phyloP scores from a whole-genome alignment of 1,139 yeast species.

The Meyerozyma smithsonii region DNA sequence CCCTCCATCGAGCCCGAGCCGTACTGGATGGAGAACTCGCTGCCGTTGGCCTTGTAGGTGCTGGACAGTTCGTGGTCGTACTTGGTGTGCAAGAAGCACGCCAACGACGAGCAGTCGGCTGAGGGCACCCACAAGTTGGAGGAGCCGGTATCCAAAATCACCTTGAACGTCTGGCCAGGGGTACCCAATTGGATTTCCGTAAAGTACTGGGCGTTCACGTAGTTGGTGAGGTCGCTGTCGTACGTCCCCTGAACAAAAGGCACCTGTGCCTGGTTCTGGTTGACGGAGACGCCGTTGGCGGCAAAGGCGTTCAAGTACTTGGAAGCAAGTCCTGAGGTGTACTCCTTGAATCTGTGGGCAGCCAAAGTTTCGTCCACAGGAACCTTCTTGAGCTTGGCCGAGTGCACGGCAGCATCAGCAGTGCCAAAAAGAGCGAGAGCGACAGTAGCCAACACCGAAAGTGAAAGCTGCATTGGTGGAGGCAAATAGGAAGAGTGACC shows the following conservation, averaged over 20 bases:
- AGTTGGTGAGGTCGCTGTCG: slow-evolving; percentile 83
- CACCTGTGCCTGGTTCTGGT: slow-evolving; percentile 17
- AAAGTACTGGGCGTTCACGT: slow-evolving; percentile 90
- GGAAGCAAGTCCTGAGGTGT: slow-evolving; percentile 64
- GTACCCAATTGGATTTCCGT: slow-evolving; percentile 88
- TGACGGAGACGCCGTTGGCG: slow-evolving; percentile 24
- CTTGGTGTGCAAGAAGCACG: slow-evolving; percentile 89
- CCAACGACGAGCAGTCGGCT: slow-evolving; percentile 81
- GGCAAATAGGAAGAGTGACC: slow-evolving; percentile 2
- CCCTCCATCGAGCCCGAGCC: slow-evolving; percentile 95
- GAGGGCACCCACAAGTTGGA: slow-evolving; percentile 97
- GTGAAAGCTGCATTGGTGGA: slow-evolving; percentile 28
- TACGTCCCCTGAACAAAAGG: slow-evolving; percentile 34
- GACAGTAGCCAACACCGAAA: slow-evolving; percentile 37
- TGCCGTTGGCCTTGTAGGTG: slow-evolving; percentile 80
- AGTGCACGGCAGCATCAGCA: slow-evolving; percentile 57
- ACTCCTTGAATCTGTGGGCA: slow-evolving; percentile 57
- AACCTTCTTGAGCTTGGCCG: slow-evolving; percentile 59
- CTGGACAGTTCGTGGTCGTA: slow-evolving; percentile 79
- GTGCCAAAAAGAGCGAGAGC: slow-evolving; percentile 48
- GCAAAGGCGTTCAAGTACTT: slow-evolving; percentile 63
- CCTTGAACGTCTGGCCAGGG: slow-evolving; percentile 89
- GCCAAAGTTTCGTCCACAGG: slow-evolving; percentile 58
- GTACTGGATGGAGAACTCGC: slow-evolving; percentile 77
- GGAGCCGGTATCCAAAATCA: slow-evolving; percentile 90